Percentiles rank a stretch among this genome's conserved stretches.
Conservation (phyloP, 1,284 basidiomycete genomes). For the Leccinum variabile region DNA sequence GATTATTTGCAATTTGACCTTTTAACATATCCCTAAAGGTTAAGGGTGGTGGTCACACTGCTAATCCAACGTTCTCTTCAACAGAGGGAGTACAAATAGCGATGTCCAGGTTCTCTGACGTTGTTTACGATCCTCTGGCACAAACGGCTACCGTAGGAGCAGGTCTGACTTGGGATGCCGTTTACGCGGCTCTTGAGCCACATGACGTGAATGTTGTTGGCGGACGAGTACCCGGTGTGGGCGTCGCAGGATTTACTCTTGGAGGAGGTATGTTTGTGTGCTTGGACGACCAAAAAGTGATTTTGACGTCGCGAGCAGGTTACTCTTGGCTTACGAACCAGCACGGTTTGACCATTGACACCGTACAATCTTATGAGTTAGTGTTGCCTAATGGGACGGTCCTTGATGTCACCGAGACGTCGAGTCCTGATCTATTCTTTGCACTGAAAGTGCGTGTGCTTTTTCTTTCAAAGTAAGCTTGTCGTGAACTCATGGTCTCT, state of each 20-base stretch:
- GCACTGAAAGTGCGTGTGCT: constrained; percentile 41
- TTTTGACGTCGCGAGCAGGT: constrained; percentile 15
- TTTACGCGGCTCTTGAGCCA: constrained; percentile 50
- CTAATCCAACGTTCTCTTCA: constrained; percentile 24
- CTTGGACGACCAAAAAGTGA: constrained; percentile 15
- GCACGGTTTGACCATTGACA: constrained; percentile 51
- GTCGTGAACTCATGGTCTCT: background rate
- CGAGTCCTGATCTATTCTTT: constrained; percentile 47
- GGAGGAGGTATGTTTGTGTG: constrained; percentile 52
- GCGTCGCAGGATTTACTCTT: constrained; percentile 54
- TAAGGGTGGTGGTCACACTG: constrained; percentile 20
- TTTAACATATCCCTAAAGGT: constrained; percentile 6
- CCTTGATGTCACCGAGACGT: constrained; percentile 38
- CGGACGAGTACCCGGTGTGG: constrained; percentile 51
- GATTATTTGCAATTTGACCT: constrained; percentile 12
- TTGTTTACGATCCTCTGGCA: constrained; percentile 41
- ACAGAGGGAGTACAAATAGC: constrained; percentile 57
- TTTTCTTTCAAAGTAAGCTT: background rate
- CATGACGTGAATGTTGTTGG: constrained; percentile 37
- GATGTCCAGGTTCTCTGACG: constrained; percentile 50
- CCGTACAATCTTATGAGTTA: constrained; percentile 45
- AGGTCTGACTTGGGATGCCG: constrained; percentile 58
- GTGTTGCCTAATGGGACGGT: constrained; percentile 44
- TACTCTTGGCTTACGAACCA: constrained; percentile 23
- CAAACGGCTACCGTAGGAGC: constrained; percentile 43